A percentile compares a stretch with the other conserved stretches of the same genome.
phyloP scores from a whole-genome alignment of 306 rosid genomes.

The Vigna reflexopilosa region DNA sequence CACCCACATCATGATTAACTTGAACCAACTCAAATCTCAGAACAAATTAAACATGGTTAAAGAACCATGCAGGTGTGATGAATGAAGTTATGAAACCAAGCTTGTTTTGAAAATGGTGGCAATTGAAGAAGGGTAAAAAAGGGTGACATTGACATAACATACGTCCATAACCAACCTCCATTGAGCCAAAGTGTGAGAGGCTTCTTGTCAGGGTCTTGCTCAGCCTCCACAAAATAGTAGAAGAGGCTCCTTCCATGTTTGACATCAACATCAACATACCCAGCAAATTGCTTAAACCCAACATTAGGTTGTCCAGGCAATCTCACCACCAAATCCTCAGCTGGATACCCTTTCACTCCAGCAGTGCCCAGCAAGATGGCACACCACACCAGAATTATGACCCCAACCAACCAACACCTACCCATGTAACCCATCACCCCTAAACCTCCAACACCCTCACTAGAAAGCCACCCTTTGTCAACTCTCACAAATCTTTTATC shows the following conservation, averaged over 20 bases:
- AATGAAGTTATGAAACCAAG: neutral
- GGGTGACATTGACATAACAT: neutral
- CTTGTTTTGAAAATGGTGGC: neutral
- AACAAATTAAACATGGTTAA: neutral
- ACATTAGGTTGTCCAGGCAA: slow-evolving; percentile 82
- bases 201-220: slow-evolving; percentile 50
- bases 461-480: slow-evolving; percentile 1
- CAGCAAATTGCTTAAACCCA: slow-evolving; percentile 71
- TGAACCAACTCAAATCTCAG: neutral
- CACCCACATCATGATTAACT: neutral
- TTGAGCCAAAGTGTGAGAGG: slow-evolving; percentile 86
- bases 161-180: slow-evolving; percentile 64
- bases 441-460: slow-evolving; percentile 19
- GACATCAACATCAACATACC: slow-evolving; percentile 75
- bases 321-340: slow-evolving; percentile 65
- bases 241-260: slow-evolving; percentile 74
- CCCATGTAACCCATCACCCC: slow-evolving; percentile 47
- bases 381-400: slow-evolving; percentile 31
- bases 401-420: slow-evolving; percentile 45
- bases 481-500: slow-evolving; percentile 8
- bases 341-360: slow-evolving; percentile 59
- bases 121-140: neutral
- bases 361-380: slow-evolving; percentile 5
- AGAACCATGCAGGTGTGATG: neutral
- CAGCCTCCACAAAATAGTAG: slow-evolving; percentile 82